phyloP scores from a whole-genome alignment of 208 protist species.

The Naegleria lovaniensis region DNA sequence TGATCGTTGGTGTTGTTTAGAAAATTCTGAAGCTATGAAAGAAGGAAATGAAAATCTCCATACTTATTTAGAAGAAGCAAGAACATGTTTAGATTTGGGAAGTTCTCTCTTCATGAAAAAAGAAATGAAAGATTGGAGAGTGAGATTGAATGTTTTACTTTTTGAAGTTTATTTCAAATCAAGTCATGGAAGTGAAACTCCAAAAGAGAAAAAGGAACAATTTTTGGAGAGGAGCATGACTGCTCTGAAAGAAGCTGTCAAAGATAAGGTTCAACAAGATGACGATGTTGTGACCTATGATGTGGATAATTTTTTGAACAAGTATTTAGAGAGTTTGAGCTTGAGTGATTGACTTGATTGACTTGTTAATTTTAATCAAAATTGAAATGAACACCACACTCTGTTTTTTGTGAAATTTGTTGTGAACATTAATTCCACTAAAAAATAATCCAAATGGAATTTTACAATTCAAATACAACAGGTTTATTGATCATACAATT shows the following conservation, averaged over 20 bases:
- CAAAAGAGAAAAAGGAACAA: background rate
- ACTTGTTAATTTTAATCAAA: too few relatives aligned
- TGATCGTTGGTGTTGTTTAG: background rate
- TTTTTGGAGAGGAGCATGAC: background rate
- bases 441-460: too few relatives aligned
- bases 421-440: too few relatives aligned
- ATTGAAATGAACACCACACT: too few relatives aligned
- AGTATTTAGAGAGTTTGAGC: too few relatives aligned
- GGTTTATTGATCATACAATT: too few relatives aligned
- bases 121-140: background rate
- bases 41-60: too few relatives aligned
- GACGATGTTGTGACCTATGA: too few relatives aligned
- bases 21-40: background rate
- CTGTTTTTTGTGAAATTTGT: too few relatives aligned
- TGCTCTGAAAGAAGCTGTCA: background rate
- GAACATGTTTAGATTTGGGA: background rate
- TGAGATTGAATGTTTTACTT: background rate
- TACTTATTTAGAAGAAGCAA: constrained; percentile 6
- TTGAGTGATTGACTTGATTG: too few relatives aligned
- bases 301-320: too few relatives aligned
- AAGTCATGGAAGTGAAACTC: background rate
- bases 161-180: background rate
- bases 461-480: too few relatives aligned
- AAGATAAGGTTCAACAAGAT: background rate
- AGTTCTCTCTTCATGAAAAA: background rate